Conservation (phyloP, 2,329 filamentous ascomycete genomes). For the Pseudogymnoascus sp. region DNA sequence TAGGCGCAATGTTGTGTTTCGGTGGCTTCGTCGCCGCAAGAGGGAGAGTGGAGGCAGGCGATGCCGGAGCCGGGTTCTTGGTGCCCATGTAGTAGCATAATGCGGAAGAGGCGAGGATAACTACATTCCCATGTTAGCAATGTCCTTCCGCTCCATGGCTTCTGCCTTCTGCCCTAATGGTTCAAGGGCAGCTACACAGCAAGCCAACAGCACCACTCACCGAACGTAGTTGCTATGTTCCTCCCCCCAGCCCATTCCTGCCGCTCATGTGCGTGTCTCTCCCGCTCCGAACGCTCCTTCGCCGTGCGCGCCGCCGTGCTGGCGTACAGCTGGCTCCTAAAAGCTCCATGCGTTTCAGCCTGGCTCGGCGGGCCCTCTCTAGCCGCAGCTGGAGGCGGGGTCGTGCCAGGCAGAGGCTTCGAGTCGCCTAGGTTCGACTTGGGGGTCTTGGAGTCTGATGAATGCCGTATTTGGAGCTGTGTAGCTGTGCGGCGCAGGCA, state of each 20-base stretch:
- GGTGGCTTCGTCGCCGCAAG: conserved; percentile 45
- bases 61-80: conserved; percentile 43
- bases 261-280: conserved; percentile 39
- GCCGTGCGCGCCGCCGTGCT: conserved; percentile 49
- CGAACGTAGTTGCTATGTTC: conserved; percentile 48
- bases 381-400: neutral
- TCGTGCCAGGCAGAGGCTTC: neutral
- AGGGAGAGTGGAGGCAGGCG: conserved; percentile 52
- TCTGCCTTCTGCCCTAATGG: neutral
- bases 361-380: neutral
- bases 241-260: conserved; percentile 34
- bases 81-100: conserved; percentile 51
- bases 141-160: neutral
- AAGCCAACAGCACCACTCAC: conserved; percentile 31
- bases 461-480: neutral
- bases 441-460: neutral
- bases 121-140: conserved; percentile 16
- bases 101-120: conserved; percentile 22
- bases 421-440: neutral
- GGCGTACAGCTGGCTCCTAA: conserved; percentile 54
- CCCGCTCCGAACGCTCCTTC: conserved; percentile 47
- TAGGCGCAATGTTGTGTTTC: conserved; percentile 50
- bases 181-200: neutral
- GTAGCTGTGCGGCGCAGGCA: neutral
- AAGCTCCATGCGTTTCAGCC: conserved; percentile 32